These are phyloP conservation scores for Lindgomyces ingoldianus DNA, from an alignment of 495 filamentous ascomycete genomes.

Conservation along the genomic window DNA sequence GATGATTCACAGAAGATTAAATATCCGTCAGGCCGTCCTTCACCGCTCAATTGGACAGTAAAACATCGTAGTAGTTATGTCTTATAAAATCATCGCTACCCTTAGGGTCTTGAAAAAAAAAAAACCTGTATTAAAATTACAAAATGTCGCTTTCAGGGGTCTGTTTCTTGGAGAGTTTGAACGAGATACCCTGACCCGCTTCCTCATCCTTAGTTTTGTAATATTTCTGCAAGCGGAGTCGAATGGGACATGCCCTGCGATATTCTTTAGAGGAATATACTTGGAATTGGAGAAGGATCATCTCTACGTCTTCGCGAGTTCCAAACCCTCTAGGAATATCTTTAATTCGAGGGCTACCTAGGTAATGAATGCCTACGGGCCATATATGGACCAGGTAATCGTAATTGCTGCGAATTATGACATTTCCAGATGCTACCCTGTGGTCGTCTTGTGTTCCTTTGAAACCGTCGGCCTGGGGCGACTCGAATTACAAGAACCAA, in stretches of 20 bases:
- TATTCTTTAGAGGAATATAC: neutral
- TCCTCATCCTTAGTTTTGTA: neutral
- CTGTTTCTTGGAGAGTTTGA: slow-evolving; percentile 8
- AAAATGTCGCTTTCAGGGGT: neutral
- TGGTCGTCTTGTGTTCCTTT: neutral
- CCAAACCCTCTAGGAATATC: neutral
- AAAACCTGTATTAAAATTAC: slow-evolving; percentile 18
- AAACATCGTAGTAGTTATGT: too few species aligned
- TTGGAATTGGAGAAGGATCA: neutral
- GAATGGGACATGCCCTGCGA: neutral
- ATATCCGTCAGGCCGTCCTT: too few species aligned
- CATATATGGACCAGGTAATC: neutral
- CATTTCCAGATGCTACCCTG: slow-evolving; percentile 1
- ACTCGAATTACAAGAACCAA: too few species aligned
- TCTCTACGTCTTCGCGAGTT: neutral
- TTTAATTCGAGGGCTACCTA: neutral
- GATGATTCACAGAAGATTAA: too few species aligned
- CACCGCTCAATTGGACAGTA: too few species aligned
- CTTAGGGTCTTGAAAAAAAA: too few species aligned
- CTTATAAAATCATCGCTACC: too few species aligned
- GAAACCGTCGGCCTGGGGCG: neutral
- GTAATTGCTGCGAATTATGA: slow-evolving; percentile 12
- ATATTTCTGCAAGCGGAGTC: slow-evolving; percentile 4
- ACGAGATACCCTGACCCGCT: slow-evolving; percentile 10
- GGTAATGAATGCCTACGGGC: slow-evolving; percentile 1